Base-by-base conservation (phyloP, 164 flowering plant species). In the Annona squamosa region DNA sequence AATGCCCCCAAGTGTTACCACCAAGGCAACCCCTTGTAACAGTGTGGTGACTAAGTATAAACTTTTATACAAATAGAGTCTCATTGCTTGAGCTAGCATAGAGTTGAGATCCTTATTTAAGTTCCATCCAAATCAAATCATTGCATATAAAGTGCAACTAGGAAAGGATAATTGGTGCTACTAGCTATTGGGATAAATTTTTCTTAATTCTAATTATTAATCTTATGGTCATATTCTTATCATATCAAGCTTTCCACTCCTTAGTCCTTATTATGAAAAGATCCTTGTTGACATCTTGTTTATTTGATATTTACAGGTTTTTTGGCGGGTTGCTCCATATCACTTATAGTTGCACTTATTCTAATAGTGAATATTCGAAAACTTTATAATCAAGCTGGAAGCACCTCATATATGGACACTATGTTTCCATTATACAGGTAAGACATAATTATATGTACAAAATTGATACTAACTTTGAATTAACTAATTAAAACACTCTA, bases 361-460 rank as follows among this genome's bases (percentile, higher is more conserved):
- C 17, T 82, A 37, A 77, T 85, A 5, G 72, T 84, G 52, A 89
- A 77, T 37, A 81, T 85, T 16, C 81, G 85, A 7, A 37, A 79
- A 3, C 72, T 88, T 69, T 46, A 80, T 16, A 70, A 74, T 3
- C 59, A 75, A 6, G 48, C 13, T 3, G 89, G 86, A 6, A 71
- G 78, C 46, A 59, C 62, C 1, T 47, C 62, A 18, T 88, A 88
- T 76, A 90, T 90, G 94, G 78, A 82, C 12, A 87, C 76, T 72
- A 80, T 88, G 85, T 88, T 90, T 81, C 94, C 91, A 0, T 89
- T 87, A 18, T 90, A 88, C 78, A 88, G 88, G 91, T 84, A 81
- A 74, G 62, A 41, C 43, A 46, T 43, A 4, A 26, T 13, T 73
- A 16, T 4, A 43, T 44, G 19, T n/a, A 48, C 26, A 6, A 69